Evolutionary conservation across 2,329 filamentous ascomycete species (phyloP).

Genomic region (Botrytis galanthina): DNA sequence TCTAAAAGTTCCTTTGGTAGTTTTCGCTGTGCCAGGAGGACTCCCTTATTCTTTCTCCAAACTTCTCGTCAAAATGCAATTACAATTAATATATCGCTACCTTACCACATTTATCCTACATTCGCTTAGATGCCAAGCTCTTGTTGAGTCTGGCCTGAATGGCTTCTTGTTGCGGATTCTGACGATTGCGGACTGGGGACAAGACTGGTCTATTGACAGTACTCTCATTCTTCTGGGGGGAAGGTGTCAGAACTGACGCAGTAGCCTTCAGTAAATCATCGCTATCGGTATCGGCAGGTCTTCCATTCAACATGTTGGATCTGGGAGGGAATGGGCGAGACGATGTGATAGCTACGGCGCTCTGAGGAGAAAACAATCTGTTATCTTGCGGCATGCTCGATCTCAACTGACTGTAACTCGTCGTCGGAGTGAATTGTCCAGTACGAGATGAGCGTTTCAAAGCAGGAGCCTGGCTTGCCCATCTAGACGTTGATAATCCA

Average conservation of each 20-base stretch:
- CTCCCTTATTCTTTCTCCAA: background rate
- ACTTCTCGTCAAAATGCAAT: background rate
- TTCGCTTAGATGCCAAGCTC: constrained; percentile 16
- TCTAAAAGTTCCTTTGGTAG: background rate
- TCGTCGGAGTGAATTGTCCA: background rate
- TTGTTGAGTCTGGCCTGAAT: constrained; percentile 24
- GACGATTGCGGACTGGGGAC: constrained; percentile 19
- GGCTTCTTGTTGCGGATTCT: constrained; percentile 17
- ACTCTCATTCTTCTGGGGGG: constrained; percentile 2
- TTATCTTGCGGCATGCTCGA: background rate
- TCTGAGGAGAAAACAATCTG: background rate
- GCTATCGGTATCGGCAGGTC: background rate
- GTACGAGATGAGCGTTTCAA: background rate
- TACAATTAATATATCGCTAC: background rate
- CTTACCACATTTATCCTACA: background rate
- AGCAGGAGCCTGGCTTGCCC: background rate
- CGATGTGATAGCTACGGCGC: background rate
- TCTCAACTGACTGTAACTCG: background rate
- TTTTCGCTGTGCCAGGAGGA: background rate
- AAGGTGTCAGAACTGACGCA: constrained; percentile 16
- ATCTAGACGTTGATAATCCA: constrained; percentile 16
- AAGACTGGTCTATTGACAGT: constrained; percentile 17
- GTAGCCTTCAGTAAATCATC: constrained; percentile 21
- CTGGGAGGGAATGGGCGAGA: constrained; percentile 1
- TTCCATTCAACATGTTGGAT: background rate